A percentile compares a stretch with the other conserved stretches of the same genome.
phyloP scores from a whole-genome alignment of 2,329 filamentous ascomycete genomes.

The Penicillium brevicompactum region DNA sequence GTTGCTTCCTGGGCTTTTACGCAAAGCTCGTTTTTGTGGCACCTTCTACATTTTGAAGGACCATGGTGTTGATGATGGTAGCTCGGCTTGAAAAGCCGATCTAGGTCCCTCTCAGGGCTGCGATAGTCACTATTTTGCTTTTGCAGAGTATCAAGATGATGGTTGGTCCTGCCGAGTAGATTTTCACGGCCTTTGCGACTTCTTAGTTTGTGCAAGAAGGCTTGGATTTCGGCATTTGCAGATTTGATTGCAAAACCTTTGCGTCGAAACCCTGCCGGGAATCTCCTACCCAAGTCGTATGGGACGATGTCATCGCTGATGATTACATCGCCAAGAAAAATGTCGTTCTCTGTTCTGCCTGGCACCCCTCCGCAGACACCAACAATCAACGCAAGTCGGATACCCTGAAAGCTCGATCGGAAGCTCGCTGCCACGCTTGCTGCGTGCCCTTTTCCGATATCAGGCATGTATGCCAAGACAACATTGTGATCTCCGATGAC shows the following conservation, averaged over 20 bases:
- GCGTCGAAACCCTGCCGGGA: not conserved
- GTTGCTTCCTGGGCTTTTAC: slow-evolving; percentile 4
- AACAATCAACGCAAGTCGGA: slow-evolving; percentile 13
- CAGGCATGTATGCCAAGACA: slow-evolving; percentile 12
- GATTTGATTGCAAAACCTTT: not conserved
- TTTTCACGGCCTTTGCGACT: slow-evolving; percentile 1
- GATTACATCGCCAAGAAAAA: slow-evolving; percentile 13
- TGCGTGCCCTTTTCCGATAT: slow-evolving; percentile 5
- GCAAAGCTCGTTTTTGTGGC: slow-evolving; percentile 1
- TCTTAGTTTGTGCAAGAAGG: slow-evolving; percentile 7
- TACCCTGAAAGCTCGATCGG: slow-evolving; percentile 5
- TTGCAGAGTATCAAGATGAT: too few species aligned
- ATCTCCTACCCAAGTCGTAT: slow-evolving; percentile 8
- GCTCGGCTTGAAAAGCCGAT: slow-evolving; percentile 7
- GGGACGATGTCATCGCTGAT: slow-evolving; percentile 8
- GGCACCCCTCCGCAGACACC: slow-evolving; percentile 12
- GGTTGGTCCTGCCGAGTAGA: too few species aligned
- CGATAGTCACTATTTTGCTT: too few species aligned
- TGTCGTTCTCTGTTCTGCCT: not conserved
- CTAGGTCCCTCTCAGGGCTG: not conserved
- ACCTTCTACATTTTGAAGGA: not conserved
- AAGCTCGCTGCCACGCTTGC: slow-evolving; percentile 8
- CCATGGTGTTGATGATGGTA: slow-evolving; percentile 9
- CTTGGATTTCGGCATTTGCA: slow-evolving; percentile 1
- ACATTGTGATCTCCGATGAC: slow-evolving; percentile 12